Conservation (phyloP, 179 eudicot genomes). For the Dionaea muscipula region DNA sequence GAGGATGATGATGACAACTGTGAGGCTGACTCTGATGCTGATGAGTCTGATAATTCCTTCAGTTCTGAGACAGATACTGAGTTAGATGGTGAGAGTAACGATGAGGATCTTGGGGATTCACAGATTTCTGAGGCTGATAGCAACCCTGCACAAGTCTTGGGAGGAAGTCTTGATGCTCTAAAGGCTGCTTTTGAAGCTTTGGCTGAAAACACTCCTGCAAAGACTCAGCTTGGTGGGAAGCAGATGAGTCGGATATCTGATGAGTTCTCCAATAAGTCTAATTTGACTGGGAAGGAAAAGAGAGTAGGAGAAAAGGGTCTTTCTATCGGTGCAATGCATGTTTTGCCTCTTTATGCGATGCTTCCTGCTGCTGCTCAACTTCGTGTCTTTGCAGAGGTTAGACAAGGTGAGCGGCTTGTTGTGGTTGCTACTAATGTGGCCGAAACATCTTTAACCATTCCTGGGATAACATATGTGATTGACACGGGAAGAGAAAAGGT, state of each 20-base stretch:
- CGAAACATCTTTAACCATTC: conserved; percentile 89
- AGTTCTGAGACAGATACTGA: conserved; percentile 47
- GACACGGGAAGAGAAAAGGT: conserved; percentile 95
- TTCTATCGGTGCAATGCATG: conserved; percentile 42
- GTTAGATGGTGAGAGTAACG: conserved; percentile 32
- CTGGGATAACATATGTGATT: conserved; percentile 85
- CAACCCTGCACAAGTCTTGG: conserved; percentile 17
- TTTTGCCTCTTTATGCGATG: conserved; percentile 92
- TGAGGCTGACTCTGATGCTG: conserved; percentile 31
- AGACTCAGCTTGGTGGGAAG: conserved; percentile 14
- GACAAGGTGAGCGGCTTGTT: conserved; percentile 68
- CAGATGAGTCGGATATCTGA: conserved; percentile 10
- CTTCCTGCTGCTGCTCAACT: conserved; percentile 77
- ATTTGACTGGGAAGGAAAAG: conserved; percentile 7
- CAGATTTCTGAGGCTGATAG: conserved; percentile 14
- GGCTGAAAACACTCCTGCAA: conserved; percentile 25
- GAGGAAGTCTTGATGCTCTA: conserved; percentile 30
- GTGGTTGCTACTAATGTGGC: conserved; percentile 96
- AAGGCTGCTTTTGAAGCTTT: conserved; percentile 71
- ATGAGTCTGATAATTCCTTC: conserved; percentile 29
- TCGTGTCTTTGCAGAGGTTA: conserved; percentile 56
- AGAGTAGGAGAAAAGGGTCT: conserved; percentile 16
- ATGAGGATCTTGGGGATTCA: conserved; percentile 19
- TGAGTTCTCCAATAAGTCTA: conserved; percentile 15
- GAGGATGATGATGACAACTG: conserved; percentile 38